These are phyloP conservation scores for Russula vinacea DNA, from an alignment of 768 basidiomycete species.

Conservation along the genomic window DNA sequence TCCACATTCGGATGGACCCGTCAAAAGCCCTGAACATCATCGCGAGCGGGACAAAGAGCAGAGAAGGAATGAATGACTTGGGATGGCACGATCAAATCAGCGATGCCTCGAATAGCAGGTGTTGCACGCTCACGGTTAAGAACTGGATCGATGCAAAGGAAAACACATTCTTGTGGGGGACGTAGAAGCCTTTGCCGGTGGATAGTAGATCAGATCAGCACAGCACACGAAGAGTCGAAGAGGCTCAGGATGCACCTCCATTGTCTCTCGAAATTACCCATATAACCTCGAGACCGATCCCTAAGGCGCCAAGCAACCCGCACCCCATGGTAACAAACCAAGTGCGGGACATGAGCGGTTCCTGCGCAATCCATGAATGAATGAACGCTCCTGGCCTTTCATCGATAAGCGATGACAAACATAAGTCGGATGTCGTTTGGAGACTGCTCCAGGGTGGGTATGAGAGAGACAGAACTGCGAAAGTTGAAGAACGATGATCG, in stretches of 20 bases:
- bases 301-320: not conserved
- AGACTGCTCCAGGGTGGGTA: constrained; percentile 22
- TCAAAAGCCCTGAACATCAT: constrained; percentile 52
- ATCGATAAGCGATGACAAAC: not conserved
- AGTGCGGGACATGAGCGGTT: constrained; percentile 4
- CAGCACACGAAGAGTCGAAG: too few relatives aligned
- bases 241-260: constrained; percentile 10
- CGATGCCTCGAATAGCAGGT: not conserved
- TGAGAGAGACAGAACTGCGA: constrained; percentile 11
- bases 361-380: constrained; percentile 7
- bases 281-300: constrained; percentile 23
- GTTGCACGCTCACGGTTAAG: constrained; percentile 42
- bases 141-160: constrained; percentile 46
- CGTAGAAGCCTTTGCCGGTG: constrained; percentile 46
- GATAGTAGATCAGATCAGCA: not conserved
- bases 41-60: constrained; percentile 50
- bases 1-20: constrained; percentile 53
- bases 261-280: constrained; percentile 12
- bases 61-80: constrained; percentile 59
- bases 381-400: not conserved
- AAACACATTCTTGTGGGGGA: constrained; percentile 51
- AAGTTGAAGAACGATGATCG: constrained; percentile 5
- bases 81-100: constrained; percentile 3
- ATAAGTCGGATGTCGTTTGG: constrained; percentile 18
- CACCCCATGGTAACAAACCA: constrained; percentile 17